These are phyloP conservation scores for Phellopilus nigrolimitatus DNA, from an alignment of 1,284 basidiomycete genomes.

Conservation along the genomic window DNA sequence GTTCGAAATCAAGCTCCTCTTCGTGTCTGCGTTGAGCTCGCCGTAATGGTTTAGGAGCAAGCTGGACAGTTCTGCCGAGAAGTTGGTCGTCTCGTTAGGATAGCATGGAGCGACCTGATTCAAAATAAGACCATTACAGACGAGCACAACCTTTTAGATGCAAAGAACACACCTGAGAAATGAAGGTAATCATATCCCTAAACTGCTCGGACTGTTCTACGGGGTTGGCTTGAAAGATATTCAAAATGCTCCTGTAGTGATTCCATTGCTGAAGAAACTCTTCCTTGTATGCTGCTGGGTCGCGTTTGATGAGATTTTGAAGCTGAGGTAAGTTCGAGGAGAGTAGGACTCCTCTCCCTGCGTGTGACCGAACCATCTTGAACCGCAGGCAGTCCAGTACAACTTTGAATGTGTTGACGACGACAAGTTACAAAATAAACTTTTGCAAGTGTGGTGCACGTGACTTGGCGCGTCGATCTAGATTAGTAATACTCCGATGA, in stretches of 20 bases:
- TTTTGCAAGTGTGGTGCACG: no score
- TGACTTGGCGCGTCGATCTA: no score
- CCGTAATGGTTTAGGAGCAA: slow-evolving; percentile 76
- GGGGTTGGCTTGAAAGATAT: slow-evolving; percentile 78
- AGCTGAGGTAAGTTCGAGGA: slow-evolving; percentile 75
- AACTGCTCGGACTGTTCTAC: slow-evolving; percentile 81
- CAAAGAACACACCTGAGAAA: slow-evolving; percentile 60
- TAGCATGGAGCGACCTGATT: slow-evolving; percentile 82
- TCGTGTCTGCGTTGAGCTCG: slow-evolving; percentile 69
- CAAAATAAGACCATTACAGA: background rate
- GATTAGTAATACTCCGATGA: no score
- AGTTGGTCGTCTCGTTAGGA: slow-evolving; percentile 78
- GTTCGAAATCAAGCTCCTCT: slow-evolving; percentile 82
- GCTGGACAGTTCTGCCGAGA: slow-evolving; percentile 73
- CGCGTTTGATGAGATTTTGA: slow-evolving; percentile 96
- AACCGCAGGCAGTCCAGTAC: background rate
- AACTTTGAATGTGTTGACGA: background rate
- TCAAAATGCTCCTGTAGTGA: slow-evolving; percentile 85
- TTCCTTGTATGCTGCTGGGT: slow-evolving; percentile 87
- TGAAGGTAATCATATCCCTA: slow-evolving; percentile 81
- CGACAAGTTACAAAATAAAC: no score
- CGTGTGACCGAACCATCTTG: slow-evolving; percentile 16
- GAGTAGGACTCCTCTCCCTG: slow-evolving; percentile 49
- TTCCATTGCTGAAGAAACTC: slow-evolving; percentile 99
- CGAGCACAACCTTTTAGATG: slow-evolving; percentile 2